A percentile compares a stretch with the other conserved stretches of the same genome.
Evolutionary conservation across 2,329 filamentous ascomycete genomes (phyloP).

Genomic region (Diaporthe sp.): DNA sequence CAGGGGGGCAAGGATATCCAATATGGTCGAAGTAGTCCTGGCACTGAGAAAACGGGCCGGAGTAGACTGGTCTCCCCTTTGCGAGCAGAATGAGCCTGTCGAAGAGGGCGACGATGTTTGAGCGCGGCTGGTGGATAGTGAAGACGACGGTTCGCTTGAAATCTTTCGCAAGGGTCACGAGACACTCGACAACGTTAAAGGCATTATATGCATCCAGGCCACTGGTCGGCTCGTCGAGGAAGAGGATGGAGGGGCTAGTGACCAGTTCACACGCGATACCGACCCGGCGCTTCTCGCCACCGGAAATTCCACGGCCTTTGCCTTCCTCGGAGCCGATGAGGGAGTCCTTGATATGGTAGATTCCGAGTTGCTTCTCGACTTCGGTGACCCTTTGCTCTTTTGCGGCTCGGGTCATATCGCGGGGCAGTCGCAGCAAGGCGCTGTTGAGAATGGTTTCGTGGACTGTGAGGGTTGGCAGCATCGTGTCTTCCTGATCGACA

Average conservation of each 20-base stretch:
- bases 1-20: slow-evolving; percentile 92
- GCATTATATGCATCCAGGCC: slow-evolving; percentile 97
- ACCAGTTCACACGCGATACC: slow-evolving; percentile 98
- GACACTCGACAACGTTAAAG: slow-evolving; percentile 96
- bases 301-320: slow-evolving; percentile 93
- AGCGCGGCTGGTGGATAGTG: slow-evolving; percentile 97
- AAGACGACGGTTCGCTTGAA: slow-evolving; percentile 98
- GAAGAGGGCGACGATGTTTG: slow-evolving; percentile 97
- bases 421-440: slow-evolving; percentile 90
- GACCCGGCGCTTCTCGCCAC: slow-evolving; percentile 95
- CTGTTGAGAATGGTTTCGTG: slow-evolving; percentile 98
- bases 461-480: slow-evolving; percentile 95
- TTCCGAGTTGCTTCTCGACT: slow-evolving; percentile 95
- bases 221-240: slow-evolving; percentile 97
- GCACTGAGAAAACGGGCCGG: slow-evolving; percentile 88
- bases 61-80: slow-evolving; percentile 91
- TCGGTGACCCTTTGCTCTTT: slow-evolving; percentile 94
- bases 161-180: slow-evolving; percentile 93
- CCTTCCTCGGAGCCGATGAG: slow-evolving; percentile 97
- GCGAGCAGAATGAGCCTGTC: slow-evolving; percentile 94
- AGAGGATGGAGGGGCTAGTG: slow-evolving; percentile 96
- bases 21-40: slow-evolving; percentile 93
- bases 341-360: slow-evolving; percentile 93
- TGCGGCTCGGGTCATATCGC: slow-evolving; percentile 87
- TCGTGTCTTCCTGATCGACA: slow-evolving; percentile 97